Evolutionary conservation across 1,139 yeast genomes (phyloP).

Genomic region (Zygosaccharomyces pseudobailii): DNA sequence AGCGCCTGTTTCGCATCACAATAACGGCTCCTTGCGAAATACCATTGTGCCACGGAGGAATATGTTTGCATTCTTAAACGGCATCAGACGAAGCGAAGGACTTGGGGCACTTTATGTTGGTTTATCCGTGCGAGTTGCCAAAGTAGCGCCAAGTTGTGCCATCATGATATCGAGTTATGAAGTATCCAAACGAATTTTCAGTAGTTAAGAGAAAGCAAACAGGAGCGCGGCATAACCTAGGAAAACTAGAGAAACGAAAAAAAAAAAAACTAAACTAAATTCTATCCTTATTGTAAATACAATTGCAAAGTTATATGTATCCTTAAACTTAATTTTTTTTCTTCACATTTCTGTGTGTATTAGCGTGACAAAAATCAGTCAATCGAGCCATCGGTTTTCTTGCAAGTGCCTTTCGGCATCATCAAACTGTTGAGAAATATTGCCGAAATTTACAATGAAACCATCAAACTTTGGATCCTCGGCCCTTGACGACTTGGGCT

Average conservation of each 20-base stretch:
- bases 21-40: constrained; percentile 4
- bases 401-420: constrained; percentile 15
- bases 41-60: constrained; percentile 31
- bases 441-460: constrained; percentile 13
- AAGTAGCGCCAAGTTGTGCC: constrained; percentile 96
- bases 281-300: not conserved
- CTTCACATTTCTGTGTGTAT: not conserved
- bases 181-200: constrained; percentile 66
- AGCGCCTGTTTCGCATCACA: constrained; percentile 20
- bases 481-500: not conserved
- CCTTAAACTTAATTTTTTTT: too few relatives aligned
- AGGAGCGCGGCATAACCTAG: not conserved
- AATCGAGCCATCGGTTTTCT: constrained; percentile 16
- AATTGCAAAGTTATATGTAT: not conserved
- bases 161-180: constrained; percentile 97
- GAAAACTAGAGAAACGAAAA: not conserved
- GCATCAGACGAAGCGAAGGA: constrained; percentile 71
- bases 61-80: constrained; percentile 62
- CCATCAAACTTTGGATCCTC: constrained; percentile 7
- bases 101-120: constrained; percentile 76
- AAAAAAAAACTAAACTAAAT: not conserved
- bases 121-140: constrained; percentile 74
- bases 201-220: constrained; percentile 4
- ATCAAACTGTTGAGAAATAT: constrained; percentile 11
- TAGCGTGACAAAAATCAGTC: not conserved